These are phyloP conservation scores for Aspergillus wentii DNA, from an alignment of 495 filamentous ascomycete genomes.

Conservation along the genomic window DNA sequence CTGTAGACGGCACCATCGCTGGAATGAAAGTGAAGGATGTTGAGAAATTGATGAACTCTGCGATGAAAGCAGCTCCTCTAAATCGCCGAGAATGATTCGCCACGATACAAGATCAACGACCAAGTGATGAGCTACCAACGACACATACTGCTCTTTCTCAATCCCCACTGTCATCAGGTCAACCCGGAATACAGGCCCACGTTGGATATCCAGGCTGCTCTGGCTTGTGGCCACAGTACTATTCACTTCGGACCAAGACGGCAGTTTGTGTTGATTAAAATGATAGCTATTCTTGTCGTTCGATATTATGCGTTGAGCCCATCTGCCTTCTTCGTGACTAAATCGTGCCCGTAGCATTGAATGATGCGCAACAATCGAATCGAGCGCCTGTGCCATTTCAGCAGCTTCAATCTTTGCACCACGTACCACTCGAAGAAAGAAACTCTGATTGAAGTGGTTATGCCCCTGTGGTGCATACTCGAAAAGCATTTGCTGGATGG, in stretches of 20 bases:
- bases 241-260: too few relatives aligned
- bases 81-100: conserved; percentile 50
- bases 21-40: too few relatives aligned
- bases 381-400: conserved; percentile 38
- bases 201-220: conserved; percentile 12
- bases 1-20: too few relatives aligned
- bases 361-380: conserved; percentile 48
- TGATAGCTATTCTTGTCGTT: conserved; percentile 7
- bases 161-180: conserved; percentile 37
- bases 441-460: conserved; percentile 54
- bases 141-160: conserved; percentile 34
- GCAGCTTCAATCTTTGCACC: conserved; percentile 22
- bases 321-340: background rate
- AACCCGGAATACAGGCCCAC: conserved; percentile 17
- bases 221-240: too few relatives aligned
- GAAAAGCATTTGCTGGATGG: too few relatives aligned
- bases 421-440: conserved; percentile 44
- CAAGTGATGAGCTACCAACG: conserved; percentile 48
- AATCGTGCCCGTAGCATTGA: conserved; percentile 5
- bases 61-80: too few relatives aligned
- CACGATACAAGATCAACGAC: conserved; percentile 53
- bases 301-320: conserved; percentile 3
- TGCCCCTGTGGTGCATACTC: too few relatives aligned
- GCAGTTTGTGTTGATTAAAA: too few relatives aligned
- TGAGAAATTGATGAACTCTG: too few relatives aligned